Base-by-base conservation (phyloP, 192 early-diverging fungal genomes). In the Rhizoclosmatium globosum region DNA sequence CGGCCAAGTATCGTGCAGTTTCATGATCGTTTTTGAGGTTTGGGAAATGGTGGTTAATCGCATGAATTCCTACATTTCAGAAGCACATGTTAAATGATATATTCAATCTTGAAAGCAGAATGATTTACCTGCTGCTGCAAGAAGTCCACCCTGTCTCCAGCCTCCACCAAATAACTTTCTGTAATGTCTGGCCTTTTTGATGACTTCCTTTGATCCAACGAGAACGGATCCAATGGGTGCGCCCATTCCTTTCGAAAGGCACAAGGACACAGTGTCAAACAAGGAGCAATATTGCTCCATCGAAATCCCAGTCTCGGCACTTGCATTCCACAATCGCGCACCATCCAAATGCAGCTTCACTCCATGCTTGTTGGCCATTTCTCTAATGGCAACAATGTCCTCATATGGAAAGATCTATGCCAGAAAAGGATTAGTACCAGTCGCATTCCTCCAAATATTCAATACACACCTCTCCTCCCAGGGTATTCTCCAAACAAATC, bases 111-210 rank as follows among this genome's bases (percentile, higher is more conserved):
- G 11, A 17, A 69, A 69, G 47, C 2, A 38, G 17, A 17, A 69
- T 21, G 68, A 15, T 19, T 19, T 21, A 69, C 68, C 68, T 1
- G 92, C 95, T 0, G 91, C 92, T 1, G 96, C 96, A 56, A 98
- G 79, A 38, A 90, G 71, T 31, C 97, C 96, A 6, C 93, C 94
- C 84, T 98, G 97, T 7, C 95, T 84, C 96, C 95, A 96, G 71
- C 95, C 96, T 69, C 96, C 97, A 64, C 97, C 97, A 85, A 94
- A 96, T 57, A 94, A 71, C 83, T 96, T 94, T 70, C 97, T 89
- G 81, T 94, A 92, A 80, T 95, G 93, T 13, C 92, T 81, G 0
- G 94, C 95, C 61, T 89, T 92, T 39, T 91, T 90, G 72, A 98
- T 94, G 62, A 91, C 88, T 31, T 81, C 57, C 45, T 83, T 62